Base-by-base conservation (phyloP, 495 filamentous ascomycete genomes). In the Aspergillus nidulans region DNA sequence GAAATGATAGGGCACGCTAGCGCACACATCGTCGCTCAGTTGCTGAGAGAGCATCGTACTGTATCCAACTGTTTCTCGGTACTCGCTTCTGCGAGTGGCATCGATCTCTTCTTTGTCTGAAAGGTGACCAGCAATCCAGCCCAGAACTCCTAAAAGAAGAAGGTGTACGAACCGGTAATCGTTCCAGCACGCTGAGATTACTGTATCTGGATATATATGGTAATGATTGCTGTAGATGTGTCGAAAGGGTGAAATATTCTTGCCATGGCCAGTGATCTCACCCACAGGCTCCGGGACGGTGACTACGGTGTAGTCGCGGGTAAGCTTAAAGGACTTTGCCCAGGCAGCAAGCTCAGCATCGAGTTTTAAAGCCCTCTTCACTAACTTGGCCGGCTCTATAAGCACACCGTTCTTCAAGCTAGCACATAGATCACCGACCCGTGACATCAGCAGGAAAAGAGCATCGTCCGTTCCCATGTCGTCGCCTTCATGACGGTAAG, bases 131-230 rank as follows among this genome's bases (percentile, higher is more conserved):
- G 49, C 34, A 43, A 49, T 24, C 20, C 45, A 49, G 12, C 36
- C 41, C 6, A 56, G 34, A 9, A 56, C 7, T 28, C 51, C 46
- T 1, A 34, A 47, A 15, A 58, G 26, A 7, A 58, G 30, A n/a
- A 53, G 44, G n/a, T 49, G 49, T 24, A 44, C 44, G 36, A 58
- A 36, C 8, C 50, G 49, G 38, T 58, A 53, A 6, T 47, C 44
- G 24, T 42, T 58, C 56, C 56, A 58, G n/a, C 50, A 42, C 3
- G 21, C 13, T 19, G 21, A 41, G 8, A 48, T 20, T 6, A 34
- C 24, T 1, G 52, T 30, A 4, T 53, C 36, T 3, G 56, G 42
- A 36, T 58, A 58, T 16, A 49, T 24, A 36, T 58, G 50, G 44
- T 58, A 58, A 6, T 43, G 20, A 20, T 43, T 32, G 1, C 43